phyloP scores from a whole-genome alignment of 2,329 filamentous ascomycete genomes.

The Drechslerella stenobrocha region DNA sequence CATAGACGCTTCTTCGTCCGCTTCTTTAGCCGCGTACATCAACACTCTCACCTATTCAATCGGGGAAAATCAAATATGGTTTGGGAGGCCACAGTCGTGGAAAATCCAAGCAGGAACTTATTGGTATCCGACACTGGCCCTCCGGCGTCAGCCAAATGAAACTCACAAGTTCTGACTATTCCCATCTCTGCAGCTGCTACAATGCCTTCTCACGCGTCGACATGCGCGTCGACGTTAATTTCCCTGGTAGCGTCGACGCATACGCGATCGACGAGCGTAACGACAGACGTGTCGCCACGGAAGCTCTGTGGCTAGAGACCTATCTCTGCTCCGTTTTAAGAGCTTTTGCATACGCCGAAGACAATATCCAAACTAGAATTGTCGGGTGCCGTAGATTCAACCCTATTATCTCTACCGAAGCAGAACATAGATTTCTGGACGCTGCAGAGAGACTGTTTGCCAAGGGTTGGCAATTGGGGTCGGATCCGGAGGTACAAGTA shows the following conservation, averaged over 20 bases:
- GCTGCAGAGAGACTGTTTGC: conserved; percentile 95
- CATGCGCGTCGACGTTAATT: conserved; percentile 97
- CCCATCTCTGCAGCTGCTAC: conserved; percentile 68
- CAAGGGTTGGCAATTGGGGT: conserved; percentile 90
- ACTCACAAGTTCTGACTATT: conserved; percentile 53
- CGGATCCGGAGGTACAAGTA: conserved; percentile 94
- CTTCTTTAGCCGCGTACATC: conserved; percentile 95
- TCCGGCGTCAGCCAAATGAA: neutral
- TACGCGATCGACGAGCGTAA: conserved; percentile 97
- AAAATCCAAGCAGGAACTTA: conserved; percentile 95
- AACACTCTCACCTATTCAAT: conserved; percentile 91
- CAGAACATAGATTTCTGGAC: conserved; percentile 92
- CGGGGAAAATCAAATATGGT: conserved; percentile 53
- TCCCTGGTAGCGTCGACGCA: conserved; percentile 92
- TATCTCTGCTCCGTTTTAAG: conserved; percentile 93
- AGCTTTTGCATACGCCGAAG: conserved; percentile 94
- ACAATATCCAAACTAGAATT: conserved; percentile 94
- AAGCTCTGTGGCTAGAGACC: conserved; percentile 94
- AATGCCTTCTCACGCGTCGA: conserved; percentile 98
- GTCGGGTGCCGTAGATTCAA: conserved; percentile 97
- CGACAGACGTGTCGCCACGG: conserved; percentile 81
- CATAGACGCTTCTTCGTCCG: conserved; percentile 94
- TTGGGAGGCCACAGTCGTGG: conserved; percentile 53
- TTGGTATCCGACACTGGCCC: conserved; percentile 65
- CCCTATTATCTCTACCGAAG: conserved; percentile 96